Evolutionary conservation across 2,329 filamentous ascomycete species (phyloP).

Genomic region (Mariannaea elegans): DNA sequence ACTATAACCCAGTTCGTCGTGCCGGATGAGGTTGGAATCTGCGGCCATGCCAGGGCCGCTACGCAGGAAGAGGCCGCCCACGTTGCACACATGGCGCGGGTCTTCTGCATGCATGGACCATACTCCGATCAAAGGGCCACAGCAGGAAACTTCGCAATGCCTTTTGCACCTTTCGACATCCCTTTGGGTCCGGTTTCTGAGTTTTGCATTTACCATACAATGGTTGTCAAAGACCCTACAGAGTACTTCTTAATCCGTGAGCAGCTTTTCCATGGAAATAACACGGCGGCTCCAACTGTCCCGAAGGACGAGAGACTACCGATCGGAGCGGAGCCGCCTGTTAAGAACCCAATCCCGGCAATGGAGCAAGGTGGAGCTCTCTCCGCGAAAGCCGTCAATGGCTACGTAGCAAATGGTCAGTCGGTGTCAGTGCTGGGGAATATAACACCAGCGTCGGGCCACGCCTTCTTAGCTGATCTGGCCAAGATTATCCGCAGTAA

Average conservation of each 20-base stretch:
- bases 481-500: conserved; percentile 57
- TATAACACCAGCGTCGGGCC: no score
- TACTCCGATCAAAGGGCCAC: conserved; percentile 60
- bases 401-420: neutral
- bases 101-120: conserved; percentile 53
- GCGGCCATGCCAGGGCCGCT: no score
- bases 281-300: no score
- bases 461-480: conserved; percentile 35
- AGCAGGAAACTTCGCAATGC: conserved; percentile 56
- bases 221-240: conserved; percentile 51
- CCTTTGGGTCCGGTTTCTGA: conserved; percentile 47
- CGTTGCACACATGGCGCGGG: conserved; percentile 52
- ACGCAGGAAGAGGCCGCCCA: no score
- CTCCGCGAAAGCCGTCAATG: conserved; percentile 29
- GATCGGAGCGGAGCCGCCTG: no score
- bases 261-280: no score
- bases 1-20: no score
- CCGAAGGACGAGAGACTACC: conserved; percentile 23
- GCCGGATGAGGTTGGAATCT: no score
- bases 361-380: neutral
- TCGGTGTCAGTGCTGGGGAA: no score
- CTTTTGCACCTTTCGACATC: conserved; percentile 34
- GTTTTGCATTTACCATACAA: conserved; percentile 58
- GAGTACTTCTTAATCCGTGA: no score
- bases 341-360: neutral